Base-by-base conservation (phyloP, 345 rosid species). In the Eucalyptus cloeziana region DNA sequence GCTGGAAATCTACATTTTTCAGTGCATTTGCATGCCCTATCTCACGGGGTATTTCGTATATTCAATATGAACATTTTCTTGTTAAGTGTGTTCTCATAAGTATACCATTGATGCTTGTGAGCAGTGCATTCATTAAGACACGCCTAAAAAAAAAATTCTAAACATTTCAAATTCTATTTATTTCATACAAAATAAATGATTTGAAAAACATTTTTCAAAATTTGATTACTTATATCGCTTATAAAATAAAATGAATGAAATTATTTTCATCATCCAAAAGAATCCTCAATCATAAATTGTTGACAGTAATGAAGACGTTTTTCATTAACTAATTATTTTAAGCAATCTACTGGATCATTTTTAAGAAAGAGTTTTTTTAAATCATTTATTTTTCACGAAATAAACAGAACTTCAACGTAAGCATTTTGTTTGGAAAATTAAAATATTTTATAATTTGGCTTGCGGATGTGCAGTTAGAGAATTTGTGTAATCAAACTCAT, bases 281-380 rank as follows among this genome's bases (percentile, higher is more conserved):
- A 52, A 52, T 52, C 25, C 25, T 52, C 25, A 52, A 21, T 52
- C 58, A 52, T 21, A 52, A 52, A 52, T 52, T 56, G 6, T 2
- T 56, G 12, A 4, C 6, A 1, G 2, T 24, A 24, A 56, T 56
- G 30, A 56, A 22, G 6, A 2, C 2, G 3, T 56, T 56, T 56
- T 56, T 56, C 30, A 4, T 56, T 56, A 24, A 56, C 3, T 56
- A 2, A 56, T 56, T 25, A 56, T 10, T 56, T 56, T 10, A 56
- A 56, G 30, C 1, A 56, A 56, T 24, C 30, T 10, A 24, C 24
- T 1, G 0, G 27, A 56, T 24, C 10, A 9, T 56, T 25, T 24
- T 9, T 1, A 24, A 56, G 30, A 56, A 22, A 24, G 0, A 56
- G 0, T 4, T 56, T 56, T 56, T 56, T 0, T 1, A 24, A 24